phyloP scores from a whole-genome alignment of 768 basidiomycete species.

The Cantharellus anzutake region DNA sequence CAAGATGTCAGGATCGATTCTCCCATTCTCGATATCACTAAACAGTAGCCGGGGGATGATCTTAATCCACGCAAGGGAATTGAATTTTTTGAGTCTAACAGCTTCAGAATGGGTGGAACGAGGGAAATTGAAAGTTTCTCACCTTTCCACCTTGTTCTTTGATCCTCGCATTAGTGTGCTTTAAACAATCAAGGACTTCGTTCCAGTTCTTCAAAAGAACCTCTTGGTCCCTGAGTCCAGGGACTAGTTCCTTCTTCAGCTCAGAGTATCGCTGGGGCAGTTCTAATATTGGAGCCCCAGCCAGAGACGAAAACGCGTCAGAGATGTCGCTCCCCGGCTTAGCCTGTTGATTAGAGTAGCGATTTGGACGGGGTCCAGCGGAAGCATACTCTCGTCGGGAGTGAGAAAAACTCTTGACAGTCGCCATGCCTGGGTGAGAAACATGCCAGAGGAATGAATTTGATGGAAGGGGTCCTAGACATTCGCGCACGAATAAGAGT shows the following conservation, averaged over 20 bases:
- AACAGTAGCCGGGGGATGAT: constrained; percentile 26
- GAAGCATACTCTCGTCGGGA: too few species aligned
- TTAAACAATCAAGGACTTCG: constrained; percentile 32
- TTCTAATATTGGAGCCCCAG: constrained; percentile 18
- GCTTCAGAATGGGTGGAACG: neutral
- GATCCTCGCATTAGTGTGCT: constrained; percentile 29
- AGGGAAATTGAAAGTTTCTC: neutral
- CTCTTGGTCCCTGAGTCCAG: constrained; percentile 18
- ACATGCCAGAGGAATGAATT: too few species aligned
- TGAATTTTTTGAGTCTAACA: neutral
- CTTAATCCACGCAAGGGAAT: constrained; percentile 14
- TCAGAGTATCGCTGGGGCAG: constrained; percentile 39
- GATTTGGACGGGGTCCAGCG: neutral
- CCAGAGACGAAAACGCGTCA: constrained; percentile 28
- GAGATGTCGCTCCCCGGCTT: constrained; percentile 25
- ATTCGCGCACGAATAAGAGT: too few species aligned
- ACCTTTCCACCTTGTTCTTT: neutral
- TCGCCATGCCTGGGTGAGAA: too few species aligned
- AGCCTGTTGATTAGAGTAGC: neutral
- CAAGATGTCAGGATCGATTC: neutral
- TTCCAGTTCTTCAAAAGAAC: constrained; percentile 32
- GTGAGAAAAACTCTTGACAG: too few species aligned
- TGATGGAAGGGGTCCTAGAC: too few species aligned
- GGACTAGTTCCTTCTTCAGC: constrained; percentile 35
- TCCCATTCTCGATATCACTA: neutral